Evolutionary conservation across 1,284 basidiomycete species (phyloP).

Genomic region (Irpex lacteus): DNA sequence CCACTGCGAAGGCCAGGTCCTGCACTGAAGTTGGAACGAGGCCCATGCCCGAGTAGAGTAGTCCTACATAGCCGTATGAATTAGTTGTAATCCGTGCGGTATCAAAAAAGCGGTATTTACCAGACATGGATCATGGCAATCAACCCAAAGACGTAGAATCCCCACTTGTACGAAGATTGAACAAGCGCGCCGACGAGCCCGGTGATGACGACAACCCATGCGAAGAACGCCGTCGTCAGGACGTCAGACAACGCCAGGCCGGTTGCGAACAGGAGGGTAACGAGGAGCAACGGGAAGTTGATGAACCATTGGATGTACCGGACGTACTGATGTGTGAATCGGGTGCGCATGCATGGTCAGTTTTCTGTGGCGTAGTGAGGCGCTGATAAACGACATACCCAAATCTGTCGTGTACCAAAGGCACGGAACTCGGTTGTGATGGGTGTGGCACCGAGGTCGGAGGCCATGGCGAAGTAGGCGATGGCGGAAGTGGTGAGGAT

Average conservation of each 20-base stretch:
- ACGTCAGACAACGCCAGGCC: conserved; percentile 47
- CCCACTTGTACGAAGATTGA: conserved; percentile 36
- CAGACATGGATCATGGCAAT: conserved; percentile 35
- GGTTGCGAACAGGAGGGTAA: conserved; percentile 44
- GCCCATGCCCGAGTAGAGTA: too few species aligned
- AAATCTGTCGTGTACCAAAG: conserved; percentile 42
- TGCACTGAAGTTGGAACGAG: neutral
- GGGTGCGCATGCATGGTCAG: too few species aligned
- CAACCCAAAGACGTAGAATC: conserved; percentile 39
- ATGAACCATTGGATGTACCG: conserved; percentile 53
- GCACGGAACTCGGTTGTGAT: conserved; percentile 41
- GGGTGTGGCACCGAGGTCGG: conserved; percentile 49
- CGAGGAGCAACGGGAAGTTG: conserved; percentile 52
- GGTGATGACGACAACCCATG: conserved; percentile 42
- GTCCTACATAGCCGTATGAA: too few species aligned
- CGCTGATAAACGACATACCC: conserved; percentile 32
- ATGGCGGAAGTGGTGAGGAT: conserved; percentile 38
- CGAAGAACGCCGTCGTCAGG: conserved; percentile 47
- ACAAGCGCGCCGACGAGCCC: conserved; percentile 47
- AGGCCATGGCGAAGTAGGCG: conserved; percentile 50
- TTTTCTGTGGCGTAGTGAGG: neutral
- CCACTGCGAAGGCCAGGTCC: conserved; percentile 31
- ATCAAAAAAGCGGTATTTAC: neutral
- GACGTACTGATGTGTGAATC: conserved; percentile 23
- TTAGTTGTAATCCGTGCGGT: neutral